Evolutionary conservation across 1,284 basidiomycete genomes (phyloP).

Genomic region (Trametes versicolor): DNA sequence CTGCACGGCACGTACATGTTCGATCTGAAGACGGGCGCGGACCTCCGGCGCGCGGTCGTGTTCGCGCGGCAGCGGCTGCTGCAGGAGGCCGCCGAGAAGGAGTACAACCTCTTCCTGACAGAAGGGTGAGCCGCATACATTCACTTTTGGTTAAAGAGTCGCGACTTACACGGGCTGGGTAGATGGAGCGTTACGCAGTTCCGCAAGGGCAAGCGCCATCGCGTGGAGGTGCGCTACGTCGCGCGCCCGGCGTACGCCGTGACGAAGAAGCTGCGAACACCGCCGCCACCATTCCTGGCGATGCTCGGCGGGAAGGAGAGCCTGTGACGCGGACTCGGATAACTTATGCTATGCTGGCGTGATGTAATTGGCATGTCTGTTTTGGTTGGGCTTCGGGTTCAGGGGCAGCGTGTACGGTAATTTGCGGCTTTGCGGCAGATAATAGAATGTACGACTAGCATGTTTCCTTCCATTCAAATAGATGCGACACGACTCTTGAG

Average conservation of each 20-base stretch:
- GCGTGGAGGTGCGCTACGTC: slow-evolving; percentile 74
- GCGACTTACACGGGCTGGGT: slow-evolving; percentile 5
- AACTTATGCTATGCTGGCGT: no score
- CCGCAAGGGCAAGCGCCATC: slow-evolving; percentile 66
- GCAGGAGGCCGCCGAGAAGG: slow-evolving; percentile 60
- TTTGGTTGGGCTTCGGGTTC: background rate
- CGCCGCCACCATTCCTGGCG: slow-evolving; percentile 72
- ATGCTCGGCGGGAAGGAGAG: slow-evolving; percentile 51
- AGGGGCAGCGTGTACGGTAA: background rate
- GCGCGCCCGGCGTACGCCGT: slow-evolving; percentile 69
- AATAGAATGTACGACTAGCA: background rate
- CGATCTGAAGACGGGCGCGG: slow-evolving; percentile 51
- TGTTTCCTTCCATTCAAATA: background rate
- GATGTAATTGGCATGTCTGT: background rate
- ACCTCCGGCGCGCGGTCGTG: slow-evolving; percentile 60
- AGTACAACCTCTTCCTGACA: slow-evolving; percentile 68
- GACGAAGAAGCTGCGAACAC: slow-evolving; percentile 54
- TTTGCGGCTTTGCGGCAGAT: background rate
- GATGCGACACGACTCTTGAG: no score
- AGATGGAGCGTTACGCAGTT: slow-evolving; percentile 77
- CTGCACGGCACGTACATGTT: slow-evolving; percentile 71
- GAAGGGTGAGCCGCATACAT: slow-evolving; percentile 64
- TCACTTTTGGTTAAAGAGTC: background rate
- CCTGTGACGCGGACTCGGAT: no score
- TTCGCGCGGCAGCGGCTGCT: slow-evolving; percentile 73